Percentiles rank a stretch among this genome's conserved stretches.
Conservation (phyloP, 2,329 filamentous ascomycete species). For the Mariannaea elegans region DNA sequence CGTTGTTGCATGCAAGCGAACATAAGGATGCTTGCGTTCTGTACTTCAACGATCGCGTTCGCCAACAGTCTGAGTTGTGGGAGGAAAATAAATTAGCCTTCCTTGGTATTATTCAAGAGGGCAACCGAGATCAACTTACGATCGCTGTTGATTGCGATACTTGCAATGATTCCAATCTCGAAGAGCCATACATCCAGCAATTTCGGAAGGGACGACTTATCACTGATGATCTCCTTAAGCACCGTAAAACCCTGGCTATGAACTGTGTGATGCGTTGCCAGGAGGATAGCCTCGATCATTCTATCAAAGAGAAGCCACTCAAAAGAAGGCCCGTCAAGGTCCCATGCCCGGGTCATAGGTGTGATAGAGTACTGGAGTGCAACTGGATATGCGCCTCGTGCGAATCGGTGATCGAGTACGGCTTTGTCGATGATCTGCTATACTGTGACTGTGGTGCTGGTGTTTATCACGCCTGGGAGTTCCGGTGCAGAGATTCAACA, state of each 20-base stretch:
- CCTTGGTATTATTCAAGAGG: not conserved
- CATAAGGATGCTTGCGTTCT: conserved; percentile 2
- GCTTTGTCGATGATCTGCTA: conserved; percentile 31
- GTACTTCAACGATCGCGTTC: conserved; percentile 15
- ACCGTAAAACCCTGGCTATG: not conserved
- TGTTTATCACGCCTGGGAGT: conserved; percentile 38
- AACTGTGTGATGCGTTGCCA: conserved; percentile 20
- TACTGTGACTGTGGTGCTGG: conserved; percentile 51
- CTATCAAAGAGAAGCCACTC: not conserved
- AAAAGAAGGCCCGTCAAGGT: conserved; percentile 43
- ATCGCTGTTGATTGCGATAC: not conserved
- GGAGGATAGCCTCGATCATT: conserved; percentile 1
- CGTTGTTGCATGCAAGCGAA: conserved; percentile 8
- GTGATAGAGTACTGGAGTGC: conserved; percentile 9
- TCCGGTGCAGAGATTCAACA: conserved; percentile 41
- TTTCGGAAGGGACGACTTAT: not conserved
- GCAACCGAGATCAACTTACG: not conserved
- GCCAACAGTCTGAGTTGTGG: conserved; percentile 11
- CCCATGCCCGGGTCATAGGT: conserved; percentile 42
- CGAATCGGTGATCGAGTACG: conserved; percentile 12
- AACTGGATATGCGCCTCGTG: conserved; percentile 25
- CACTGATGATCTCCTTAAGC: not conserved
- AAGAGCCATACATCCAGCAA: conserved; percentile 1
- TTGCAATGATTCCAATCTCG: not conserved
- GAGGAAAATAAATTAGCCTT: conserved; percentile 15